These are phyloP conservation scores for Penicillium flavigenum DNA, from an alignment of 495 filamentous ascomycete genomes.

Conservation along the genomic window DNA sequence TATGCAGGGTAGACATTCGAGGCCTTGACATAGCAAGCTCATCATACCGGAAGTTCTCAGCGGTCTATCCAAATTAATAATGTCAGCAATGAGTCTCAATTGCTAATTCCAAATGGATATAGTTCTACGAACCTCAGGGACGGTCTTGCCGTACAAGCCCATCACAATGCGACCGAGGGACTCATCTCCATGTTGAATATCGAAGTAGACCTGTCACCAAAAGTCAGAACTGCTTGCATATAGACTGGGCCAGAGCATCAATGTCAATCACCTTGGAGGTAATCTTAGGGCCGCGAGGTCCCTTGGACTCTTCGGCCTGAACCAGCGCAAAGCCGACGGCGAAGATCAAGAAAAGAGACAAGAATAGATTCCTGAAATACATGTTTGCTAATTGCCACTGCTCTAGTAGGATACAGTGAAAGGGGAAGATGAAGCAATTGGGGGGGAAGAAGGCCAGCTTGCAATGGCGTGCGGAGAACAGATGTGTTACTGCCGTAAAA, in stretches of 20 bases:
- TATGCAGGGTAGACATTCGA: conserved; percentile 9
- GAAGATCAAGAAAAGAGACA: conserved; percentile 73
- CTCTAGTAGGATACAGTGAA: conserved; percentile 13
- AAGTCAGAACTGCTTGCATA: conserved; percentile 16
- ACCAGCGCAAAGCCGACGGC: conserved; percentile 60
- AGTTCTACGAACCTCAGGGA: conserved; percentile 64
- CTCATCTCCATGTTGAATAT: conserved; percentile 88
- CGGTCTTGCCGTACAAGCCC: conserved; percentile 96
- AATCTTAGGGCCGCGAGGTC: conserved; percentile 91
- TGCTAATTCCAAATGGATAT: not conserved
- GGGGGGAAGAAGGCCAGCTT: conserved; percentile 42
- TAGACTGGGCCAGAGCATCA: not conserved
- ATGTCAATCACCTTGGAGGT: conserved; percentile 70
- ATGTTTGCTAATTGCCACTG: conserved; percentile 44
- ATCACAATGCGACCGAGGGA: conserved; percentile 82
- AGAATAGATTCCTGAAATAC: conserved; percentile 48
- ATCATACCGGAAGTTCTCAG: conserved; percentile 88
- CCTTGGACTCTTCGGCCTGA: conserved; percentile 71
- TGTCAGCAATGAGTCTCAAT: conserved; percentile 8
- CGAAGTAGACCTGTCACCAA: conserved; percentile 73
- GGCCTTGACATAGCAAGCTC: not conserved
- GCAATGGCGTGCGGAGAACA: conserved; percentile 38
- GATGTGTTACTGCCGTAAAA: not conserved
- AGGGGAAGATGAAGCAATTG: conserved; percentile 14
- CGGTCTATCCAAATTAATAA: conserved; percentile 54